phyloP scores from a whole-genome alignment of 192 early-diverging fungal genomes.

The Coemansia sp. region DNA sequence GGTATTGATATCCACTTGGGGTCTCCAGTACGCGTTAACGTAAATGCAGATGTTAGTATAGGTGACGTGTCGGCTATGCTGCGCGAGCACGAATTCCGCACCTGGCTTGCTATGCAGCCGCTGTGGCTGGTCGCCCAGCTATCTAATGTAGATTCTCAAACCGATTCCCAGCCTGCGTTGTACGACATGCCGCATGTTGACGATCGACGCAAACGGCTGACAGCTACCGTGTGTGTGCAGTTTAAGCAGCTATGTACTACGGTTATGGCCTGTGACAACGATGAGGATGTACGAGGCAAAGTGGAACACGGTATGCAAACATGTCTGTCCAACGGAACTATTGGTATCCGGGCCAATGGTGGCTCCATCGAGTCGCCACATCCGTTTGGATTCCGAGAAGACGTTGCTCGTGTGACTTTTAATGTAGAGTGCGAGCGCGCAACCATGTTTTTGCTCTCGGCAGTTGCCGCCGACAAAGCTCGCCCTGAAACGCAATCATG shows the following conservation, averaged over 20 bases:
- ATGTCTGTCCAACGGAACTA: slow-evolving; percentile 16
- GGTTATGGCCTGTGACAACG: slow-evolving; percentile 47
- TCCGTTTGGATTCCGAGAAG: slow-evolving; percentile 39
- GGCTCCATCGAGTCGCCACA: slow-evolving; percentile 49
- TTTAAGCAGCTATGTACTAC: slow-evolving; percentile 42
- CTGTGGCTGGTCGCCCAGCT: slow-evolving; percentile 44
- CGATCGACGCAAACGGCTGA: slow-evolving; percentile 27
- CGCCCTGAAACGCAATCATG: slow-evolving; percentile 13
- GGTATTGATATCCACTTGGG: slow-evolving; percentile 19
- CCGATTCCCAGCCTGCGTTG: neutral
- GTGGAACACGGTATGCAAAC: slow-evolving; percentile 52
- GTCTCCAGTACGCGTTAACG: slow-evolving; percentile 17
- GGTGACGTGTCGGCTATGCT: slow-evolving; percentile 31
- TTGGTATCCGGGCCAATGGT: slow-evolving; percentile 40
- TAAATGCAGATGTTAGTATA: slow-evolving; percentile 18
- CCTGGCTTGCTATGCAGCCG: slow-evolving; percentile 56
- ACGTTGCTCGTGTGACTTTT: slow-evolving; percentile 28
- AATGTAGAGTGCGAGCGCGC: slow-evolving; percentile 43
- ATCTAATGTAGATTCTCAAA: neutral
- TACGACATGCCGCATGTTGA: slow-evolving; percentile 19
- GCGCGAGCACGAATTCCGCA: slow-evolving; percentile 45
- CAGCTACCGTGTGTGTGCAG: slow-evolving; percentile 26
- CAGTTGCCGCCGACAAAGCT: slow-evolving; percentile 28
- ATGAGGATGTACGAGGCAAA: slow-evolving; percentile 45
- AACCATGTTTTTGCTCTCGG: slow-evolving; percentile 42